phyloP scores from a whole-genome alignment of 108 stramenopile species.

The Mayamaea pseudoterrestris region DNA sequence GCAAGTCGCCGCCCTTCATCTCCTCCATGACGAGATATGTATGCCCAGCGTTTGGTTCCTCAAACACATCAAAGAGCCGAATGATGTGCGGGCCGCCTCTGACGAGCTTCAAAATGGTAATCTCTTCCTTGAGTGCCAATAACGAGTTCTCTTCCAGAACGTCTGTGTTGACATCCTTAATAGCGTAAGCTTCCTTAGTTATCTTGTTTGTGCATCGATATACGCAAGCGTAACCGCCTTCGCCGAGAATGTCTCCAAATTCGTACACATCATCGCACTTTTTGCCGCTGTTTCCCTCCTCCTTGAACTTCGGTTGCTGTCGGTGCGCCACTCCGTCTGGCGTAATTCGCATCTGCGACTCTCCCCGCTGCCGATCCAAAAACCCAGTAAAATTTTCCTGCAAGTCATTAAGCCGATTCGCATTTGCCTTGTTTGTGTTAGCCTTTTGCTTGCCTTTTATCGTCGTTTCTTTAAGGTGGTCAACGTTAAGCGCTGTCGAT shows the following conservation, averaged over 20 bases:
- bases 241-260: conserved; percentile 38
- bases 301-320: conserved; percentile 9
- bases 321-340: neutral
- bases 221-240: conserved; percentile 62
- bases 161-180: conserved; percentile 45
- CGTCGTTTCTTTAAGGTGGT: conserved; percentile 13
- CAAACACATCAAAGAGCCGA: conserved; percentile 62
- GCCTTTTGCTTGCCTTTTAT: conserved; percentile 29
- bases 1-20: conserved; percentile 79
- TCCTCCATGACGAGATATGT: conserved; percentile 63
- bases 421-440: conserved; percentile 16
- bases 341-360: neutral
- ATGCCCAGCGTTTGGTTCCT: conserved; percentile 40
- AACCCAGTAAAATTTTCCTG: conserved; percentile 10
- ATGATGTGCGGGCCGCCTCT: conserved; percentile 77
- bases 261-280: conserved; percentile 24
- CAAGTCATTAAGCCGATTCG: conserved; percentile 9
- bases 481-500: conserved; percentile 11
- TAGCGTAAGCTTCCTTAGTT: conserved; percentile 28
- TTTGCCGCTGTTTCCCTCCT: conserved; percentile 24
- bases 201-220: conserved; percentile 34
- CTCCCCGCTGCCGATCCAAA: conserved; percentile 9
- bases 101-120: conserved; percentile 41
- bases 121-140: conserved; percentile 42
- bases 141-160: conserved; percentile 18